Evolutionary conservation across 176 grass and related monocot genomes (phyloP), one percentile per base, ranked within the genome.

Genomic region (Guadua angustifolia): DNA sequence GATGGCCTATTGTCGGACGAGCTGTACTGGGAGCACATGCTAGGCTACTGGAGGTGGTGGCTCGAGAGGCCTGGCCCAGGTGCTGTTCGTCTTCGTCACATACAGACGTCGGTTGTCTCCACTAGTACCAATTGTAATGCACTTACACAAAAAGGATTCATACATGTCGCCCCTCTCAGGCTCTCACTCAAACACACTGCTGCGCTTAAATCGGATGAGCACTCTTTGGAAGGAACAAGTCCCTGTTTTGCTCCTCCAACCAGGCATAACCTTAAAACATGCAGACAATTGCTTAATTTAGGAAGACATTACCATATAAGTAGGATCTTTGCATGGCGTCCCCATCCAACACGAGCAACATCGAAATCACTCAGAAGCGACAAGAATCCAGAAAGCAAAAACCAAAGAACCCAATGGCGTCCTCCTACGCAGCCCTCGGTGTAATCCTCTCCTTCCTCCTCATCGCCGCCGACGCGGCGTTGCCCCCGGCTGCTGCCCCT

Each of bases 401-500:
- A 79, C 12, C 40, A 62, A 63, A 61, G 35, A 21, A 19, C 60
- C 9, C 7, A 36, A 84, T 80, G 78, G 73, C 77, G 50, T 84
- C 75, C 39, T 39, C 67, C 72, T 17, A 22, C 43, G 39, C 67
- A 50, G 16, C 44, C 79, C 33, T 84, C 71, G 75, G 66, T 55
- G 39, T 73, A 79, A 35, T 86, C 72, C 13, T 97, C 76, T 79
- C 85, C 82, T 29, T 91, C 66, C 2, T 84, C 81, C 69, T 97
- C 35, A 50, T 50, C 13, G 5, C 40, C 60, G 69, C 66, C 74
- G 66, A 42, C 5, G 69, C 46, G 19, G 52, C 66, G 3, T 38
- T 52, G 29, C 22, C 69, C 36, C 50, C 9, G 1, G 62, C 51
- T 16, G n/a, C 50, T 6, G 69, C 57, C 57, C 82, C 82, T 4